Percentiles rank a stretch among this genome's conserved stretches.
Evolutionary conservation across 2,329 filamentous ascomycete species (phyloP).

Genomic region (Cercospora sp.): DNA sequence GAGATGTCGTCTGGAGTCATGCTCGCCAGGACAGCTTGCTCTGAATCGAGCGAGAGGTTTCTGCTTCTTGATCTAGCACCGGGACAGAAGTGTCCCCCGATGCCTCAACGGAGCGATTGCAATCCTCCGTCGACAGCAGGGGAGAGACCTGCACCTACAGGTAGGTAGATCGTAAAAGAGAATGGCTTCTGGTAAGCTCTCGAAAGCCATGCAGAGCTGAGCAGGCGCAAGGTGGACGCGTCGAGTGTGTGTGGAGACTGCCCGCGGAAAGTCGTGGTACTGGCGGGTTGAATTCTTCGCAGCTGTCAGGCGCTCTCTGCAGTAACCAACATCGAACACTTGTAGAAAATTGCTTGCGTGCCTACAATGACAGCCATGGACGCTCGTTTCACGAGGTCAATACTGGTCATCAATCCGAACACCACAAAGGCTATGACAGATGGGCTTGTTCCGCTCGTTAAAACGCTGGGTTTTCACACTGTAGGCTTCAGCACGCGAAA

Average conservation of each 20-base stretch:
- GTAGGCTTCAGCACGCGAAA: conserved; percentile 33
- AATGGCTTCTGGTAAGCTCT: neutral
- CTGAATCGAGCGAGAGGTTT: too few relatives aligned
- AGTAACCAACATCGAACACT: neutral
- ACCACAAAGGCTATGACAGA: conserved; percentile 72
- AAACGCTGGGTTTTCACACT: conserved; percentile 46
- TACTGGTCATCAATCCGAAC: conserved; percentile 79
- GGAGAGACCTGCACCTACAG: neutral
- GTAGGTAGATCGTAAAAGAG: neutral
- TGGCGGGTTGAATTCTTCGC: neutral
- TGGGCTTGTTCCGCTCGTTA: conserved; percentile 56
- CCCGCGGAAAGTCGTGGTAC: neutral
- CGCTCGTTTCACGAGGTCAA: conserved; percentile 38
- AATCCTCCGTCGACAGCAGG: too few relatives aligned
- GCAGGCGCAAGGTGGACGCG: too few relatives aligned
- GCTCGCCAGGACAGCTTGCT: too few relatives aligned
- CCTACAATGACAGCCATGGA: conserved; percentile 20
- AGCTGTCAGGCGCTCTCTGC: neutral
- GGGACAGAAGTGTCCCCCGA: too few relatives aligned
- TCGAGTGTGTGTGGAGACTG: neutral
- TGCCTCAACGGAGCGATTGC: too few relatives aligned
- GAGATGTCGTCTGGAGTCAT: neutral
- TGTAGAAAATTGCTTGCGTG: neutral
- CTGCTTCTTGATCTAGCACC: too few relatives aligned
- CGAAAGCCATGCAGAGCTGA: too few relatives aligned